Base-by-base conservation (phyloP, 345 rosid species). In the Adansonia digitata region DNA sequence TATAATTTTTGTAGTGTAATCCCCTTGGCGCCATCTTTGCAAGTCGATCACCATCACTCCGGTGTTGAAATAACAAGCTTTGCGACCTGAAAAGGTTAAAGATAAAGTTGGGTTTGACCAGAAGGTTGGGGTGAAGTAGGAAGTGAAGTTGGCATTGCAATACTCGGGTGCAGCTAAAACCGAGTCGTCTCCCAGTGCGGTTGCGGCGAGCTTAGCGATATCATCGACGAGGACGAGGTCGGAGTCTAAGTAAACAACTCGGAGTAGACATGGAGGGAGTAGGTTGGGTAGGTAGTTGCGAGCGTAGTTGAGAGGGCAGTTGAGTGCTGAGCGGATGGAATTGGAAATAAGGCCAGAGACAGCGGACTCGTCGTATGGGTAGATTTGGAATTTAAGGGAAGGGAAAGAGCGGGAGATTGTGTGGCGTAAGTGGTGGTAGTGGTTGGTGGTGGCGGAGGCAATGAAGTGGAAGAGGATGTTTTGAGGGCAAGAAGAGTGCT, bases 51-150 rank as follows among this genome's bases (percentile, higher is more conserved):
- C 61, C 61, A 56, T 26, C 15, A 56, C 61, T 34, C 61, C 61
- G 14, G 61, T 56, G 61, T 56, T 56, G 31, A 56, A 92, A 85
- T 92, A 92, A 40, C 97, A 92, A 5, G 94, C 88, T 9, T 74
- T 85, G 4, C 95, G 78, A 35, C 86, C 89, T 6, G 90, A 81
- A 39, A 91, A 87, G 2, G 91, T 88, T 22, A 88, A 73, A 0
- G 97, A 91, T 6, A 91, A 66, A 2, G 92, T 84, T 24, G 97
- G 97, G 78, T 85, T 91, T 2, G 94, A 85, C 97, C 97, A 91
- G 67, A 91, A 89, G 1, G 89, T 83, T 0, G 91, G 91, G 1
- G 97, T 91, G 81, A 91, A 91, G 78, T 91, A 91, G 7, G 86
- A 77, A 1, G 97, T 89, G 91, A 91, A 89, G 74, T 91, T 91